Conservation (phyloP, 2,329 filamentous ascomycete genomes). For the Bipolaris cookei region DNA sequence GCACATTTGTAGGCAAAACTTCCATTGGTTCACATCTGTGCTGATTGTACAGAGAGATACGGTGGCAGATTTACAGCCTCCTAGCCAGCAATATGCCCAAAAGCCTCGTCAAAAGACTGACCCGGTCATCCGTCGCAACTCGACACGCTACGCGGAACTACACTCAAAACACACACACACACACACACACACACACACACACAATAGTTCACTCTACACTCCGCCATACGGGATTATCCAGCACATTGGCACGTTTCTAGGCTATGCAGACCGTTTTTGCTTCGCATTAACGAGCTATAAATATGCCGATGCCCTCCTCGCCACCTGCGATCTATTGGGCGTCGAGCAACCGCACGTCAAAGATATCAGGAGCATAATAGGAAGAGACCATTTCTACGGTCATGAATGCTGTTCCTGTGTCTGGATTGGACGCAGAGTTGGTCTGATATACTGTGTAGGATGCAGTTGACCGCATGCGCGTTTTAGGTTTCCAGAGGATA, state of each 20-base stretch:
- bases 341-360: neutral
- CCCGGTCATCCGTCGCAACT: neutral
- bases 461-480: neutral
- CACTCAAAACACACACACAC: neutral
- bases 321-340: too few species aligned
- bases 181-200: neutral
- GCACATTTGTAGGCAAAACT: neutral
- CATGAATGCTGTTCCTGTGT: too few species aligned
- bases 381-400: conserved; percentile 1
- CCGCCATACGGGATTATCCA: conserved; percentile 2
- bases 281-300: conserved; percentile 3
- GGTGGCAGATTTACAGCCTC: neutral
- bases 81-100: neutral
- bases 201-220: neutral
- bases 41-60: neutral
- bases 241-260: neutral
- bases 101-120: neutral
- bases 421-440: neutral
- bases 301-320: neutral
- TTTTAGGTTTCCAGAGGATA: neutral
- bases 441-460: neutral
- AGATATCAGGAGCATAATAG: neutral
- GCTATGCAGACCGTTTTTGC: conserved; percentile 1
- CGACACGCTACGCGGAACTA: neutral
- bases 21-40: neutral